Percentiles rank a stretch among this genome's conserved stretches.
These are phyloP conservation scores for Ilex paraguariensis DNA, from an alignment of 305 asterid species.

Conservation along the genomic window DNA sequence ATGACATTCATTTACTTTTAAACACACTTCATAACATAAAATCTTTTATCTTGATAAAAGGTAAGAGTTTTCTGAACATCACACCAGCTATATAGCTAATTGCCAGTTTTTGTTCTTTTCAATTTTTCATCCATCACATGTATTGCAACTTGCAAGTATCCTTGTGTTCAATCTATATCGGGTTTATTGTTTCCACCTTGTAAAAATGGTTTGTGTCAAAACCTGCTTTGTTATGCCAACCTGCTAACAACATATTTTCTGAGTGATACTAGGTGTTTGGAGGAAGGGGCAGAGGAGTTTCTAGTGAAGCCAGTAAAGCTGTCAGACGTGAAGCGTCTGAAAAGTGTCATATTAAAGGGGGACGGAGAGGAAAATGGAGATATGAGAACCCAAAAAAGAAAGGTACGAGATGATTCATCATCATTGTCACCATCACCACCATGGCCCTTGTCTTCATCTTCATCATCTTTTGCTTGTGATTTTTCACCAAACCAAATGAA, in stretches of 20 bases:
- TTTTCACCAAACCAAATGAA: constrained; percentile 9
- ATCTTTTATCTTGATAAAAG: too few relatives aligned
- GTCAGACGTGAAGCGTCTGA: constrained; percentile 66
- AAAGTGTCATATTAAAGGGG: constrained; percentile 45
- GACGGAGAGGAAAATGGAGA: constrained; percentile 20
- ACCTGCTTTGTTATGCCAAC: too few relatives aligned
- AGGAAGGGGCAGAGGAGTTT: constrained; percentile 88
- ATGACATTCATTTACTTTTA: too few relatives aligned
- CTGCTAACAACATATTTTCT: neutral
- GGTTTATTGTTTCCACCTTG: neutral
- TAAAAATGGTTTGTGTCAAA: too few relatives aligned
- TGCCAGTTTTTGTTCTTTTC: too few relatives aligned
- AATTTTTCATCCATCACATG: neutral
- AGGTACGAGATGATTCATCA: constrained; percentile 20
- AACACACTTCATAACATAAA: too few relatives aligned
- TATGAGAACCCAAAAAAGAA: constrained; percentile 38
- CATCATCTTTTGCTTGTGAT: constrained; percentile 8
- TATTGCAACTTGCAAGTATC: neutral
- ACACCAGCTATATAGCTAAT: too few relatives aligned
- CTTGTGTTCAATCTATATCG: neutral
- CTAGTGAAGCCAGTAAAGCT: constrained; percentile 86
- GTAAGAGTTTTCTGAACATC: too few relatives aligned
- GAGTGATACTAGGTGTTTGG: constrained; percentile 53
- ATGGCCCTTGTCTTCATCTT: neutral
- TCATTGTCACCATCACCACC: constrained; percentile 12